Conservation (phyloP, 2,329 filamentous ascomycete genomes). For the Phaeosphaeriaceae sp. region DNA sequence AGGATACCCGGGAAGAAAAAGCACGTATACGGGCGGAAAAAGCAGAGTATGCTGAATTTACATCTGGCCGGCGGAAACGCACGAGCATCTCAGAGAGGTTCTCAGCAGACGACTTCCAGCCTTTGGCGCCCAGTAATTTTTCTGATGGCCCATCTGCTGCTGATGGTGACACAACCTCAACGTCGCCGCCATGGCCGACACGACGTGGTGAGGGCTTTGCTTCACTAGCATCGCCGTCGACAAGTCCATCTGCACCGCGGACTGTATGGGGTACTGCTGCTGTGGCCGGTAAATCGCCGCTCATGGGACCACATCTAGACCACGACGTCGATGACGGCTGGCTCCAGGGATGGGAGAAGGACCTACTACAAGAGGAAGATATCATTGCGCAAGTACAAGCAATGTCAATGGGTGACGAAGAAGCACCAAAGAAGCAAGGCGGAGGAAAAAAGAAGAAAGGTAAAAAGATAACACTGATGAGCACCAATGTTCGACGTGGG, state of each 20-base stretch:
- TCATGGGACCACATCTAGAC: slow-evolving; percentile 53
- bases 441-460: slow-evolving; percentile 67
- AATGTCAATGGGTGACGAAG: slow-evolving; percentile 41
- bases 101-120: slow-evolving; percentile 57
- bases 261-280: slow-evolving; percentile 93
- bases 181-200: slow-evolving; percentile 58
- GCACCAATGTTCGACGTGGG: slow-evolving; percentile 65
- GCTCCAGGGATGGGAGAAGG: slow-evolving; percentile 82
- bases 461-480: slow-evolving; percentile 73
- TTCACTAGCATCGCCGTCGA: slow-evolving; percentile 77
- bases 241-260: slow-evolving; percentile 74
- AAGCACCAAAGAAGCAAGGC: slow-evolving; percentile 39
- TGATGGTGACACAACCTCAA: slow-evolving; percentile 46
- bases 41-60: slow-evolving; percentile 74
- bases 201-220: slow-evolving; percentile 65
- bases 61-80: slow-evolving; percentile 67
- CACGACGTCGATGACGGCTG: slow-evolving; percentile 74
- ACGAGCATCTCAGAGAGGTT: slow-evolving; percentile 61
- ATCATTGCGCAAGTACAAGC: slow-evolving; percentile 58
- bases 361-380: slow-evolving; percentile 68
- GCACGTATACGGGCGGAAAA: slow-evolving; percentile 83
- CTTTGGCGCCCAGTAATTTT: slow-evolving; percentile 37
- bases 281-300: slow-evolving; percentile 64
- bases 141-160: slow-evolving; percentile 30
- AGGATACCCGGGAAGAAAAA: slow-evolving; percentile 84